A percentile compares a stretch with the other conserved stretches of the same genome.
Conservation (phyloP, 2,329 filamentous ascomycete species). For the Microdochium trichocladiopsis region DNA sequence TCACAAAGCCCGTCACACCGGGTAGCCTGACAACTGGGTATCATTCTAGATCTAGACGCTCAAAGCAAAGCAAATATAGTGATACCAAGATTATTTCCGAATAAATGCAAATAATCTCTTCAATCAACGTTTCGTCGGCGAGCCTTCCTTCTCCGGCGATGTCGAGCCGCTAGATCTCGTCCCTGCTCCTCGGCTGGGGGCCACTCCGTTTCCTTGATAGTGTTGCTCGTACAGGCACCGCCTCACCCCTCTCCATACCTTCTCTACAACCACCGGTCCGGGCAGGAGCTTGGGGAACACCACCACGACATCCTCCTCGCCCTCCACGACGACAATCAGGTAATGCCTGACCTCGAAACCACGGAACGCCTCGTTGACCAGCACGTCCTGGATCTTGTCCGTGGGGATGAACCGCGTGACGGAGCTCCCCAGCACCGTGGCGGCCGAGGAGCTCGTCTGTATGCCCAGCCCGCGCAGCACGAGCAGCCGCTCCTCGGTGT, state of each 20-base stretch:
- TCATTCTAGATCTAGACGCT: neutral
- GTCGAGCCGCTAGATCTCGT: neutral
- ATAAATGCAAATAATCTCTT: neutral
- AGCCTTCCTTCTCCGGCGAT: neutral
- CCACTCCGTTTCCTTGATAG: constrained; percentile 15
- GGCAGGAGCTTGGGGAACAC: constrained; percentile 84
- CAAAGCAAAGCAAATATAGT: neutral
- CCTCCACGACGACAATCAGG: constrained; percentile 81
- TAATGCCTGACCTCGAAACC: constrained; percentile 91
- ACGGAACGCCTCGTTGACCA: constrained; percentile 90
- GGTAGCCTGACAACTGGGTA: neutral
- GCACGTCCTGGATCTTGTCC: constrained; percentile 82
- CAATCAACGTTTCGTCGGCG: neutral
- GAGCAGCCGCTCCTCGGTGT: constrained; percentile 71
- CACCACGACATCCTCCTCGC: constrained; percentile 83
- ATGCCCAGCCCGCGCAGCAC: constrained; percentile 85
- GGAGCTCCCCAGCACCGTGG: constrained; percentile 36
- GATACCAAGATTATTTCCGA: neutral
- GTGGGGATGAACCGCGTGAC: constrained; percentile 70
- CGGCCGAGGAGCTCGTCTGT: constrained; percentile 70
- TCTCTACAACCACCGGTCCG: constrained; percentile 66
- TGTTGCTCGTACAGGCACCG: constrained; percentile 69
- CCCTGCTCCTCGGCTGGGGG: constrained; percentile 3
- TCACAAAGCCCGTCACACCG: too few species aligned
- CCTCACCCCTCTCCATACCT: constrained; percentile 82